phyloP scores from a whole-genome alignment of 192 early-diverging fungal species.

The Martensiomyces pterosporus region DNA sequence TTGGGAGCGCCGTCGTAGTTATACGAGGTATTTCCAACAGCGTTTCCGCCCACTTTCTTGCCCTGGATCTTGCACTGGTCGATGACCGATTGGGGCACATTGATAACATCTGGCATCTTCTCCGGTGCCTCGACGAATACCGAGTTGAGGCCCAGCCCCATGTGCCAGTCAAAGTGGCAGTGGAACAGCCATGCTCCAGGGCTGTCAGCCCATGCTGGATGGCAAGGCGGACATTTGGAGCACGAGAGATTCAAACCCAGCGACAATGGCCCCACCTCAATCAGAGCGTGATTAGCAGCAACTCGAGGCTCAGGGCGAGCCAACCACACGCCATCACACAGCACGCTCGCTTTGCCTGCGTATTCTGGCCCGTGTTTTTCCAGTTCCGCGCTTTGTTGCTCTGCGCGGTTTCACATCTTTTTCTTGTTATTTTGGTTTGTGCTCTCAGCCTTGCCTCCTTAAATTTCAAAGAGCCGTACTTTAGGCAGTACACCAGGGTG shows the following conservation, averaged over 20 bases:
- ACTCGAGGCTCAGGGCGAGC: background rate
- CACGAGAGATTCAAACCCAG: too few relatives aligned
- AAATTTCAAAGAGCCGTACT: too few relatives aligned
- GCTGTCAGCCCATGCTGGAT: constrained; percentile 77
- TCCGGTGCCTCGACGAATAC: constrained; percentile 46
- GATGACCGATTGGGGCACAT: constrained; percentile 20
- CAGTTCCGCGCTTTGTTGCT: too few relatives aligned
- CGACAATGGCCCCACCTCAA: constrained; percentile 51
- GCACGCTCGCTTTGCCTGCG: too few relatives aligned
- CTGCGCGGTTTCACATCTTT: background rate
- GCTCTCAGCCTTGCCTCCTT: too few relatives aligned
- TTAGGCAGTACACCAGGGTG: background rate
- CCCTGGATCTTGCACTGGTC: constrained; percentile 29
- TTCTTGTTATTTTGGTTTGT: background rate
- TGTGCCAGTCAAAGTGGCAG: constrained; percentile 65
- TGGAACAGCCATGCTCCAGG: constrained; percentile 82
- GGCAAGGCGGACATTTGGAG: too few relatives aligned
- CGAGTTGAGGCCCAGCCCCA: constrained; percentile 65
- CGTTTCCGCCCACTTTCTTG: constrained; percentile 18
- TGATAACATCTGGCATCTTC: constrained; percentile 9
- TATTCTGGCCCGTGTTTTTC: too few relatives aligned
- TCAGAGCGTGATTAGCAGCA: background rate
- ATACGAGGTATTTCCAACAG: constrained; percentile 18
- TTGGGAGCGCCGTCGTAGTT: constrained; percentile 20
- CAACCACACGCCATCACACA: too few relatives aligned